Evolutionary conservation across 805 yeast species (phyloP).

Genomic region (Cyberlindnera xylosilytica): DNA sequence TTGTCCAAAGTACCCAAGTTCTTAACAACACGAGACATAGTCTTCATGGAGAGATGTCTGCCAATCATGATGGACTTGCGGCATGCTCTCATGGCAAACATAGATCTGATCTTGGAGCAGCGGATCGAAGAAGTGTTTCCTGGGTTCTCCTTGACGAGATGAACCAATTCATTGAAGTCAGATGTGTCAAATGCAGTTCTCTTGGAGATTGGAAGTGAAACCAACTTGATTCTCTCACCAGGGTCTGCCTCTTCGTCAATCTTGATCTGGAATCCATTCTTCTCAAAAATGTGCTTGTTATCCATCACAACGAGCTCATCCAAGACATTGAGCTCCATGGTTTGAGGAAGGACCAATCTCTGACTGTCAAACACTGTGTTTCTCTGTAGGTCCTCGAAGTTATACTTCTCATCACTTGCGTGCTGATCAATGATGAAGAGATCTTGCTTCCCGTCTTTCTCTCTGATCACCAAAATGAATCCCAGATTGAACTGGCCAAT

Average conservation of each 20-base stretch:
- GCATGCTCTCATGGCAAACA: slow-evolving; percentile 96
- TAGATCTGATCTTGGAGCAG: slow-evolving; percentile 74
- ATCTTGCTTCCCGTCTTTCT: slow-evolving; percentile 49
- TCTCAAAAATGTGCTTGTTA: slow-evolving; percentile 50
- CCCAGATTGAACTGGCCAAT: slow-evolving; percentile 97
- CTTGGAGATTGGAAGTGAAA: slow-evolving; percentile 72
- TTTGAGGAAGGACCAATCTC: slow-evolving; percentile 57
- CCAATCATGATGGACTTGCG: slow-evolving; percentile 95
- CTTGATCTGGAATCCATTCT: slow-evolving; percentile 72
- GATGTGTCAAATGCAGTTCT: slow-evolving; percentile 59
- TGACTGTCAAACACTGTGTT: slow-evolving; percentile 63
- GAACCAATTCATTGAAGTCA: slow-evolving; percentile 74
- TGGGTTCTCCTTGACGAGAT: slow-evolving; percentile 56
- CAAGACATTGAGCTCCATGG: slow-evolving; percentile 63
- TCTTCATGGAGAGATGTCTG: slow-evolving; percentile 48
- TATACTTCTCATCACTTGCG: slow-evolving; percentile 94
- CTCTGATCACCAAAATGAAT: slow-evolving; percentile 71
- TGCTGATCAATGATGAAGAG: slow-evolving; percentile 93
- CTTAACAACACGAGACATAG: slow-evolving; percentile 68
- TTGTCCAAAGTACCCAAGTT: slow-evolving; percentile 71
- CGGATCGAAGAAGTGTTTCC: slow-evolving; percentile 40
- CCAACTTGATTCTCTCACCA: slow-evolving; percentile 53
- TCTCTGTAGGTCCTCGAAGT: slow-evolving; percentile 69
- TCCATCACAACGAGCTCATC: slow-evolving; percentile 76
- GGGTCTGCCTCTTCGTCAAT: slow-evolving; percentile 49